phyloP scores from a whole-genome alignment of 345 rosid genomes.

The Dimocarpus longan region DNA sequence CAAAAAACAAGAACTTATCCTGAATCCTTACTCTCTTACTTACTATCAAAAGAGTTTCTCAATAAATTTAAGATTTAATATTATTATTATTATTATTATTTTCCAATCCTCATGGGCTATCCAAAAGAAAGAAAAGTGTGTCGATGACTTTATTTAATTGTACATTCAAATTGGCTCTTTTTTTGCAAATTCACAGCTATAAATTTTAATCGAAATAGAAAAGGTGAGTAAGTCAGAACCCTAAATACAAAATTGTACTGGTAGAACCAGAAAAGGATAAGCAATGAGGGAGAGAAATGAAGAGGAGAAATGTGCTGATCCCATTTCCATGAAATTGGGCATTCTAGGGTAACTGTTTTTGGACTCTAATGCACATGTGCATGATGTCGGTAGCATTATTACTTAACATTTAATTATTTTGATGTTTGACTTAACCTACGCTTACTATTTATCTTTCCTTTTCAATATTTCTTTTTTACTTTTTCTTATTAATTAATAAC shows the following conservation, averaged over 20 bases:
- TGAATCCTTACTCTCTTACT: too few relatives aligned
- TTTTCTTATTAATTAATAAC: neutral
- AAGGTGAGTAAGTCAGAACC: neutral
- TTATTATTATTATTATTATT: too few relatives aligned
- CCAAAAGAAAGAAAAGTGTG: neutral
- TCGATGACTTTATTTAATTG: neutral
- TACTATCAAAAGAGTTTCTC: neutral
- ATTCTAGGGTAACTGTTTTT: slow-evolving; percentile 12
- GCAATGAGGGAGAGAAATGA: neutral
- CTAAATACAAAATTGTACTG: too few relatives aligned
- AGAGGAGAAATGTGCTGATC: neutral
- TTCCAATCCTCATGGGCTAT: too few relatives aligned
- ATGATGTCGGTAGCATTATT: slow-evolving; percentile 19
- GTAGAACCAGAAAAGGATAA: neutral
- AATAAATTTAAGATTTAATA: too few relatives aligned
- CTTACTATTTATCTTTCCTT: neutral
- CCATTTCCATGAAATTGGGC: slow-evolving; percentile 10
- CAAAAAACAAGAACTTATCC: too few relatives aligned
- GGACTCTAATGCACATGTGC: slow-evolving; percentile 24
- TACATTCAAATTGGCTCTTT: neutral
- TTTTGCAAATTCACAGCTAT: neutral
- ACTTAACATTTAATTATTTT: slow-evolving; percentile 8
- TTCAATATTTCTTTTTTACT: neutral
- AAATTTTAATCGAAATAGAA: neutral
- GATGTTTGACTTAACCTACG: neutral